Evolutionary conservation across 805 yeast genomes (phyloP), one percentile per base, ranked within the genome.

Genomic region (Starmera amethionina): DNA sequence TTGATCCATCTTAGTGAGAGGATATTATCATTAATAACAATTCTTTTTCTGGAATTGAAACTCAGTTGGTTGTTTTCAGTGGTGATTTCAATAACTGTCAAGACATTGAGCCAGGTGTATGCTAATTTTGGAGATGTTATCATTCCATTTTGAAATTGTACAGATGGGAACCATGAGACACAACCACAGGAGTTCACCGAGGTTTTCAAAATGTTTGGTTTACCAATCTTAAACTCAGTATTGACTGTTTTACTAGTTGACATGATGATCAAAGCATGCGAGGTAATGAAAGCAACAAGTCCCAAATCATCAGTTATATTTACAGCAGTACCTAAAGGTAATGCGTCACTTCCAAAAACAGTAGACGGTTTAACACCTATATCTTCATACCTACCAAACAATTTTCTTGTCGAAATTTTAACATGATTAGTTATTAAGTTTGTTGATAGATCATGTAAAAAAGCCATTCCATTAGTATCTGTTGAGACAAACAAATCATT

Each of bases 141-240:
- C 16, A 30, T 38, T 8, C 58, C 50, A 27, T 52, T 52, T 13
- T 46, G 47, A 30, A 41, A 43, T 9, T 50, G 50, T 4, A 64
- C 58, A 10, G 70, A 72, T 0, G 93, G 93, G 47, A 65, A 79
- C 93, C 90, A 82, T 13, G 72, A 58, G 8, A 79, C 51, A 43
- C 73, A 65, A 0, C 79, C 83, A 9, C 67, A 49, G 25, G 60
- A 40, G 0, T 62, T 64, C 30, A 56, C 41, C 0, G 60, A 35
- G 5, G 49, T 51, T 19, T 60, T 49, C 8, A 58, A 46, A 1
- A 52, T 52, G 39, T 64, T 69, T 5, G 83, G 75, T 41, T 65
- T 66, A 0, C 73, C 73, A 4, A 70, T 56, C 51, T 69, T 75
- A 55, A 70, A 69, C 47, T 79, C 84, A 0, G 80, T 75, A 42